Evolutionary conservation across 306 rosid species (phyloP).

Genomic region (Cicer judaicum): DNA sequence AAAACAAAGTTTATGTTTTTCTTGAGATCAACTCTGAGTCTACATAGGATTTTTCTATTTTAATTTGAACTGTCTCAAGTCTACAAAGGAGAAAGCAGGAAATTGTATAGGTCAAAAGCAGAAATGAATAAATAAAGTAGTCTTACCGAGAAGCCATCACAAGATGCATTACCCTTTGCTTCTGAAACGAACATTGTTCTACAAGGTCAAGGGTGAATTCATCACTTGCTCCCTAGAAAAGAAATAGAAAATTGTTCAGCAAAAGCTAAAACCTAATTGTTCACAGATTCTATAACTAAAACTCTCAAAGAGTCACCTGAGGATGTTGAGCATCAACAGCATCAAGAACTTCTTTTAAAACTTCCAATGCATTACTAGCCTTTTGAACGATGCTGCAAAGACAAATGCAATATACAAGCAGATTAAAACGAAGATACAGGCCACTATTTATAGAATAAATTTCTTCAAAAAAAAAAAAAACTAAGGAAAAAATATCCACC

Average conservation of each 20-base stretch:
- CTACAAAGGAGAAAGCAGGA: constrained; percentile 13
- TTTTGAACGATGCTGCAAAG: constrained; percentile 79
- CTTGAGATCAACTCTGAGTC: constrained; percentile 13
- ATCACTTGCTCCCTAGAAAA: constrained; percentile 75
- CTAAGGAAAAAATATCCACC: background rate
- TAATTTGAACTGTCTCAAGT: constrained; percentile 30
- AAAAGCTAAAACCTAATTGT: constrained; percentile 2
- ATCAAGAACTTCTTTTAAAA: constrained; percentile 88
- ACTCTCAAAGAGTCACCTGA: constrained; percentile 60
- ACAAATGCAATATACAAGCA: constrained; percentile 25
- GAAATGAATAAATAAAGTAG: constrained; percentile 43
- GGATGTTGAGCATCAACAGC: constrained; percentile 76
- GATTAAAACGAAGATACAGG: constrained; percentile 22
- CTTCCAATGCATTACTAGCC: constrained; percentile 82
- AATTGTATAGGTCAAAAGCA: constrained; percentile 13
- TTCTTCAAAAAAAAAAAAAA: background rate
- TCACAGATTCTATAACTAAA: constrained; percentile 30
- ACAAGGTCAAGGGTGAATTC: constrained; percentile 98
- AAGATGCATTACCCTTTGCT: constrained; percentile 93
- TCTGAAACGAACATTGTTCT: constrained; percentile 94
- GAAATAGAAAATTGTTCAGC: constrained; percentile 23
- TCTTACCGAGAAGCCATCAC: constrained; percentile 92
- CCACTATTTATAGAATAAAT: constrained; percentile 7
- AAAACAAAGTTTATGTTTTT: constrained; percentile 15
- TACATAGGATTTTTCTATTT: background rate